Evolutionary conservation across 2,329 filamentous ascomycete species (phyloP), one percentile per base, ranked within the genome.

Genomic region (Graphilbum fragrans): DNA sequence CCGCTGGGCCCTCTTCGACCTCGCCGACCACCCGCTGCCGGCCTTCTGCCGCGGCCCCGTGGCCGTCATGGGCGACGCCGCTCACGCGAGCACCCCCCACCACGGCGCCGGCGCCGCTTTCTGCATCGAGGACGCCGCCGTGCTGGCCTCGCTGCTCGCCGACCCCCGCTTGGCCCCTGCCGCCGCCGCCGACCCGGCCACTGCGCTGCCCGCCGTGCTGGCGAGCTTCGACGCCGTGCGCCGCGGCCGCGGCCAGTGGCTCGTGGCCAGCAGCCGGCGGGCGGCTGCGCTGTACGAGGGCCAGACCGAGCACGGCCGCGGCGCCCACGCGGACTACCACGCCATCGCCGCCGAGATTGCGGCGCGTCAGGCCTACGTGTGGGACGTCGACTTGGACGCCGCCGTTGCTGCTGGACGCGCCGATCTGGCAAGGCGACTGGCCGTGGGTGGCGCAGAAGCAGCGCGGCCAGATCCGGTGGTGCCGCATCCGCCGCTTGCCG

Each of bases 1-100:
- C 41, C 69, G 70, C 43, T 77, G 72, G 71, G 71, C 65, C 2
- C 59, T 77, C 3, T 76, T 74, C 53, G 70, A 75, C 55, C 59
- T 58, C 58, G 45, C 46, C 14, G 66, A 70, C 19, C 53, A 61
- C 8, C 69, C 69, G 1, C 63, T 63, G 14, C 58, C 61, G 7
- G 57, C 55, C 4, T 77, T 69, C 50, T 54, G 59, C 32, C 12
- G 57, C 17, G 66, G 61, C 2, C 55, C 57, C 2, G 54, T 74
- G 0, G 69, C 67, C 37, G 48, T 77, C 3, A 58, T 72, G 0
- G 73, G 73, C 8, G 72, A 77, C 47, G 71, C 72, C 1, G 74
- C 74, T 4, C 73, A 77, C 47, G 71, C 72, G 1, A 57, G 62
- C 0, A 68, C 66, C 0, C 73, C 73, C 1, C 70, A 75, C 52